These are phyloP conservation scores for Bondarzewia mesenterica DNA, from an alignment of 1,284 basidiomycete species.

Conservation along the genomic window DNA sequence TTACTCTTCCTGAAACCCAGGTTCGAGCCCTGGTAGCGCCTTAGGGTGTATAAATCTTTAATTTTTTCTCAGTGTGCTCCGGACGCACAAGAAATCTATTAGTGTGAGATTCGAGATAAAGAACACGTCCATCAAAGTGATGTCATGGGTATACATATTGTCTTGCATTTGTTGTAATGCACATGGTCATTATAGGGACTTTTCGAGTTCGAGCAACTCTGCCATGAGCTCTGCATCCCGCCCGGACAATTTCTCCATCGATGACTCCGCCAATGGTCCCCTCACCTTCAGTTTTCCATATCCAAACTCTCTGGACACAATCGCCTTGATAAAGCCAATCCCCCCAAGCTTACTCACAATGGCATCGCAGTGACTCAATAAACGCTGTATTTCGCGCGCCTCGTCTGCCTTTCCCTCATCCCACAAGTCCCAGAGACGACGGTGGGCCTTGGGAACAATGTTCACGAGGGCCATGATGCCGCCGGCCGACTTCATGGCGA, in stretches of 20 bases:
- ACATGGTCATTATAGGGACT: slow-evolving; percentile 25
- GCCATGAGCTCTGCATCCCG: slow-evolving; percentile 36
- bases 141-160: too few relatives aligned
- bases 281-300: slow-evolving; percentile 56
- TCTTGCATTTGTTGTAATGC: neutral
- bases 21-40: neutral
- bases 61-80: neutral
- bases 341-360: slow-evolving; percentile 65
- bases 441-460: slow-evolving; percentile 69
- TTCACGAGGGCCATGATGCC: slow-evolving; percentile 74
- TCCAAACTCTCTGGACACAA: slow-evolving; percentile 61
- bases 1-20: neutral
- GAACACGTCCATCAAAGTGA: too few relatives aligned
- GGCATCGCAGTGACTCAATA: slow-evolving; percentile 70
- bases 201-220: slow-evolving; percentile 60
- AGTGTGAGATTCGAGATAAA: too few relatives aligned
- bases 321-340: slow-evolving; percentile 63
- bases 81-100: too few relatives aligned
- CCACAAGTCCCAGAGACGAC: slow-evolving; percentile 50
- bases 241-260: slow-evolving; percentile 25
- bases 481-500: slow-evolving; percentile 62
- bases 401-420: slow-evolving; percentile 53
- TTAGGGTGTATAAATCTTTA: neutral
- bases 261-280: slow-evolving; percentile 45
- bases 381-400: slow-evolving; percentile 62